Percentiles rank a stretch among this genome's conserved stretches.
Conservation (phyloP, 192 early-diverging fungal genomes). For the Physocladia obscura region DNA sequence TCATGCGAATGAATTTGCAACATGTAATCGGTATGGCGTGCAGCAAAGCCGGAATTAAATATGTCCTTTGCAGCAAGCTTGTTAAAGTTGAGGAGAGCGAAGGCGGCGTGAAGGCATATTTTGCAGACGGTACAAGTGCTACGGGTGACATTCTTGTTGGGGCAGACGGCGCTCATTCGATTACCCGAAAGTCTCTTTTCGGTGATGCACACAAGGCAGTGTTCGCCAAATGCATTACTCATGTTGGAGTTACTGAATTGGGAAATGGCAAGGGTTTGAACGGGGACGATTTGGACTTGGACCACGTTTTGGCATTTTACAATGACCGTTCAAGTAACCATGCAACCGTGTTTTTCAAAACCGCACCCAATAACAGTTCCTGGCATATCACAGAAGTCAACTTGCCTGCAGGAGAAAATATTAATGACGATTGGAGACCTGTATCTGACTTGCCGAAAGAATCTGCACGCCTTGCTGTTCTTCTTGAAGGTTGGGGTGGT, state of each 20-base stretch:
- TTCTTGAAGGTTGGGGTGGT: not conserved
- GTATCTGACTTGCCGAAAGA: not conserved
- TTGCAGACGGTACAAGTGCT: not conserved
- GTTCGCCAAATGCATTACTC: too few species aligned
- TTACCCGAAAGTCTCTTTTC: constrained; percentile 21
- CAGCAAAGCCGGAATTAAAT: not conserved
- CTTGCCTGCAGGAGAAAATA: too few species aligned
- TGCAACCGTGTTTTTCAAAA: too few species aligned
- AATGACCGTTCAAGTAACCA: too few species aligned
- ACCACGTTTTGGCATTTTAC: too few species aligned
- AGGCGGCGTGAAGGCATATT: not conserved
- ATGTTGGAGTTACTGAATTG: too few species aligned
- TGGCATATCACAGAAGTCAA: too few species aligned
- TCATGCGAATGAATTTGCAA: too few species aligned
- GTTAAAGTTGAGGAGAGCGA: not conserved
- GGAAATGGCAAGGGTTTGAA: too few species aligned
- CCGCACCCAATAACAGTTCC: too few species aligned
- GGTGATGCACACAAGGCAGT: constrained; percentile 21
- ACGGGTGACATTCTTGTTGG: constrained; percentile 16
- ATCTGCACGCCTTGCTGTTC: not conserved
- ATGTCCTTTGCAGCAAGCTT: constrained; percentile 3
- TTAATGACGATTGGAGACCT: not conserved
- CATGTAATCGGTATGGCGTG: not conserved
- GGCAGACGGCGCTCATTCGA: constrained; percentile 11
- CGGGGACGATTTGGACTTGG: too few species aligned